These are phyloP conservation scores for Pseudocercospora fuligena DNA, from an alignment of 2,329 filamentous ascomycete species.

Conservation along the genomic window DNA sequence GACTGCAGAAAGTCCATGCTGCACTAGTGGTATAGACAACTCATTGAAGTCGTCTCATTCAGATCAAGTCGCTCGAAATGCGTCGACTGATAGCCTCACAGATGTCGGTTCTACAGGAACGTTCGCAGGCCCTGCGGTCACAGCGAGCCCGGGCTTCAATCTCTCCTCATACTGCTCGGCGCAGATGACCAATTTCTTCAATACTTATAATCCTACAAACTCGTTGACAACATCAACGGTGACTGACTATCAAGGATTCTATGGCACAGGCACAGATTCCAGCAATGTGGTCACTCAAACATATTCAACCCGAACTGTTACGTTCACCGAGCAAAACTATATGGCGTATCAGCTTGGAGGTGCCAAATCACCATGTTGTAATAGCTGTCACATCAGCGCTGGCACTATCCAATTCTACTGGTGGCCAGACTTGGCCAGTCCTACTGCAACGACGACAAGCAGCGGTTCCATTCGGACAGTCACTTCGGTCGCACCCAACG, in stretches of 20 bases:
- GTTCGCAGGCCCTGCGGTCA: neutral
- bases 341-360: conserved; percentile 16
- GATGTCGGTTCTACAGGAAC: neutral
- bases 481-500: conserved; percentile 10
- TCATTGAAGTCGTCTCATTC: neutral
- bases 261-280: conserved; percentile 16
- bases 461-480: neutral
- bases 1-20: neutral
- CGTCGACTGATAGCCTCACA: neutral
- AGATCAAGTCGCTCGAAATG: neutral
- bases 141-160: conserved; percentile 9
- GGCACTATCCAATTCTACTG: conserved; percentile 23
- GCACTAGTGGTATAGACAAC: neutral
- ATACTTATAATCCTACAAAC: conserved; percentile 10
- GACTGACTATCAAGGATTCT: conserved; percentile 19
- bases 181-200: conserved; percentile 10
- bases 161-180: conserved; percentile 14
- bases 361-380: conserved; percentile 20
- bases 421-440: conserved; percentile 19
- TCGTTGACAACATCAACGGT: conserved; percentile 13
- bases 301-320: conserved; percentile 19
- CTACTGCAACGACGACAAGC: conserved; percentile 1
- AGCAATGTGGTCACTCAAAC: conserved; percentile 16
- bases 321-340: conserved; percentile 14
- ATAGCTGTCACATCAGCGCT: conserved; percentile 15